Conservation (phyloP, 2,329 filamentous ascomycete genomes). For the Coniochaeta pulveracea region DNA sequence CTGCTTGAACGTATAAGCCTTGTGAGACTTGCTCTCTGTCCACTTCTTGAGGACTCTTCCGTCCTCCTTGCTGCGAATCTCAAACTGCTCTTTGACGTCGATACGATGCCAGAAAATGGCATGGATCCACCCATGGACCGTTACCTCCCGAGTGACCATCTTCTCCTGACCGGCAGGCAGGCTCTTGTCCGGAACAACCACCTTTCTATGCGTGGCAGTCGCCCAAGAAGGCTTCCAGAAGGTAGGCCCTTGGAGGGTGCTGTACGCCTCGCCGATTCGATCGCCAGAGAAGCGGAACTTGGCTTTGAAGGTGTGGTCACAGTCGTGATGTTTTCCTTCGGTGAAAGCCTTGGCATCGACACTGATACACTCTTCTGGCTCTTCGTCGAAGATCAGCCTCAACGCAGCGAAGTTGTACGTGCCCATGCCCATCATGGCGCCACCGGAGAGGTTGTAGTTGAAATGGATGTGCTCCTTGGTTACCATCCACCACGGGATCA, state of each 20-base stretch:
- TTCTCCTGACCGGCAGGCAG: slow-evolving; percentile 11
- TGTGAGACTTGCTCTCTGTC: slow-evolving; percentile 13
- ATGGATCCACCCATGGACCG: slow-evolving; percentile 16
- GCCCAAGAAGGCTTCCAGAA: slow-evolving; percentile 7
- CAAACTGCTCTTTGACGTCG: slow-evolving; percentile 22
- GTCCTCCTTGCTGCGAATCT: slow-evolving; percentile 14
- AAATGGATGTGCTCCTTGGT: slow-evolving; percentile 30
- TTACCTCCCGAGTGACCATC: slow-evolving; percentile 16
- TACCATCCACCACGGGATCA: slow-evolving; percentile 10
- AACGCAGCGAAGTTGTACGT: slow-evolving; percentile 27
- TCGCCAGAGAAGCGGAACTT: slow-evolving; percentile 27
- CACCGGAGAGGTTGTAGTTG: slow-evolving; percentile 28
- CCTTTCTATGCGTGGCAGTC: not conserved
- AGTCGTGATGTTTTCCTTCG: slow-evolving; percentile 6
- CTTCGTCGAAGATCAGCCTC: slow-evolving; percentile 24
- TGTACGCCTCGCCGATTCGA: slow-evolving; percentile 19
- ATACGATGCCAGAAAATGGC: slow-evolving; percentile 21
- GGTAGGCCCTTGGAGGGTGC: slow-evolving; percentile 13
- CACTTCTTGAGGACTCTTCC: slow-evolving; percentile 12
- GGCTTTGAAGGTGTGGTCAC: slow-evolving; percentile 21
- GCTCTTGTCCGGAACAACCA: not conserved
- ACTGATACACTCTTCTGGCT: slow-evolving; percentile 23
- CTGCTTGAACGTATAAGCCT: slow-evolving; percentile 23
- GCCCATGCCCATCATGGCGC: slow-evolving; percentile 25
- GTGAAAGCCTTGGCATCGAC: slow-evolving; percentile 11